Evolutionary conservation across 495 filamentous ascomycete species (phyloP).

Genomic region (Neurospora sp.): DNA sequence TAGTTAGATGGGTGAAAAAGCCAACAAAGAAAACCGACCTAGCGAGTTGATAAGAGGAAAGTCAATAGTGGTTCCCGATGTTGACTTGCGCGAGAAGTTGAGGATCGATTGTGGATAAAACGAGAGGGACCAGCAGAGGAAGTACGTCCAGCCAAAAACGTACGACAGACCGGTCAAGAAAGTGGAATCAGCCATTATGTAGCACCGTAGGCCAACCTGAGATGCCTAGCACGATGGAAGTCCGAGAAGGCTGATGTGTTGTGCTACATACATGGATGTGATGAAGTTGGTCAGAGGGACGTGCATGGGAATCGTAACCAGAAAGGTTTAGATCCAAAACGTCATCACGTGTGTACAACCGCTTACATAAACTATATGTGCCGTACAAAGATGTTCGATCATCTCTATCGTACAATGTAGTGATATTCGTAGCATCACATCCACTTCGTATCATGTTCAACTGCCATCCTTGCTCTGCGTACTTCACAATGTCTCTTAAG

Average conservation of each 20-base stretch:
- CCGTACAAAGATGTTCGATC: background rate
- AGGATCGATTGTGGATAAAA: constrained; percentile 85
- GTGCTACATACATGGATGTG: background rate
- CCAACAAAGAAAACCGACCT: constrained; percentile 34
- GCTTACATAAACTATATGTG: background rate
- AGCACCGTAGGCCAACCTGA: background rate
- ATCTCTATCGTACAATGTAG: background rate
- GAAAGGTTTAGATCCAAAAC: background rate
- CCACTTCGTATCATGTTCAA: background rate
- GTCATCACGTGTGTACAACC: background rate
- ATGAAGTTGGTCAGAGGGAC: background rate
- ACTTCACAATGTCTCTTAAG: background rate
- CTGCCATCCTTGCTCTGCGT: background rate
- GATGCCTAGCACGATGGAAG: background rate
- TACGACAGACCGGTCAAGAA: constrained; percentile 33
- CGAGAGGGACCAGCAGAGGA: constrained; percentile 69
- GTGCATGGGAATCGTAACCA: background rate
- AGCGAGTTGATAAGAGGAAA: constrained; percentile 75
- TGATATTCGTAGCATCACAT: background rate
- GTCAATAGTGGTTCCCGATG: constrained; percentile 74
- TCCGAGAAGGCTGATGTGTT: background rate
- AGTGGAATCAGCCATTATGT: background rate
- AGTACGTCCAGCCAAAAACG: constrained; percentile 50
- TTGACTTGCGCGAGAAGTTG: constrained; percentile 66
- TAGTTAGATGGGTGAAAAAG: background rate